Evolutionary conservation across 2,329 filamentous ascomycete genomes (phyloP).

Genomic region (Clonostachys chloroleuca): DNA sequence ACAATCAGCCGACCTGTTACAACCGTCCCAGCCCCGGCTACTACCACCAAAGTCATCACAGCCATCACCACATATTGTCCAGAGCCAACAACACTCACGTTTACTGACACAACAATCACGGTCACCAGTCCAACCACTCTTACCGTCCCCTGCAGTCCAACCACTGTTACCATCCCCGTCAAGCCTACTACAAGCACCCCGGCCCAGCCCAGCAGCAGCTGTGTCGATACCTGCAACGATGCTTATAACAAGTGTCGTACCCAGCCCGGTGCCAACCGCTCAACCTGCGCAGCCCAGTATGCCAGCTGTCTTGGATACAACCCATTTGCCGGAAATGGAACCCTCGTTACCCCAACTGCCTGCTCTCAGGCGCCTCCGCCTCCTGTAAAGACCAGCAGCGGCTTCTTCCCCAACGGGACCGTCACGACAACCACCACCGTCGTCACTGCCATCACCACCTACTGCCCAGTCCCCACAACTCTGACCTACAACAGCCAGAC

Average conservation of each 20-base stretch:
- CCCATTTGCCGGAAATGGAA: neutral
- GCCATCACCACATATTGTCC: too few relatives aligned
- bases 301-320: conserved; percentile 7
- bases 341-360: conserved; percentile 1
- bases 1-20: conserved; percentile 15
- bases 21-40: too few relatives aligned
- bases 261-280: conserved; percentile 10
- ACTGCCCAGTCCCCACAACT: conserved; percentile 63
- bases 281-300: conserved; percentile 13
- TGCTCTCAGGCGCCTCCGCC: neutral
- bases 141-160: too few relatives aligned
- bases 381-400: neutral
- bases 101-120: too few relatives aligned
- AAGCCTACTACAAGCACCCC: too few relatives aligned
- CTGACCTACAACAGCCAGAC: conserved; percentile 60
- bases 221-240: too few relatives aligned
- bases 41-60: too few relatives aligned
- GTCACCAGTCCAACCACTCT: too few relatives aligned
- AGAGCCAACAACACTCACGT: too few relatives aligned
- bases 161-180: too few relatives aligned
- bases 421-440: conserved; percentile 57
- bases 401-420: conserved; percentile 1
- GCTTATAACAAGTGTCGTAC: conserved; percentile 9
- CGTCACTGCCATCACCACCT: conserved; percentile 63
- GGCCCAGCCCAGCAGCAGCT: too few relatives aligned